Evolutionary conservation across 2,329 filamentous ascomycete species (phyloP).

Genomic region (Epichloe glyceriae): DNA sequence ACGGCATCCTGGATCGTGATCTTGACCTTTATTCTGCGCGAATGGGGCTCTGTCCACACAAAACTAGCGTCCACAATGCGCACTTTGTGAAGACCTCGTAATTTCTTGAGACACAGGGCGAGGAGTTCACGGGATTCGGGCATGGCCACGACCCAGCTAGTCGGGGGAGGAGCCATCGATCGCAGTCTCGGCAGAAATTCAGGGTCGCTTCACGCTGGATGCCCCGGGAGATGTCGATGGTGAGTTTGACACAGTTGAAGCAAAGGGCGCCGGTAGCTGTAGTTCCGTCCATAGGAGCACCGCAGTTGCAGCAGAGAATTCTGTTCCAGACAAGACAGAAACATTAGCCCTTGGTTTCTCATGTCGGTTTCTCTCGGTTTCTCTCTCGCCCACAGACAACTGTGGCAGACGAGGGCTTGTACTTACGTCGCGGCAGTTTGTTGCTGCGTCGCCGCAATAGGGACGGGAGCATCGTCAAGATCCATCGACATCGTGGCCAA

Average conservation of each 20-base stretch:
- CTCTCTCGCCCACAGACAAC: background rate
- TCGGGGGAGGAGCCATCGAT: slow-evolving; percentile 85
- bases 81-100: slow-evolving; percentile 77
- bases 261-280: slow-evolving; percentile 76
- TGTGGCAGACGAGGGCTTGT: background rate
- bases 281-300: slow-evolving; percentile 88
- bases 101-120: slow-evolving; percentile 78
- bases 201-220: slow-evolving; percentile 84
- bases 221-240: slow-evolving; percentile 81
- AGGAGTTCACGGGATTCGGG: slow-evolving; percentile 87
- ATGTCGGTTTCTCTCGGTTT: background rate
- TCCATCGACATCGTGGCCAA: slow-evolving; percentile 28
- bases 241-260: slow-evolving; percentile 90
- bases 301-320: slow-evolving; percentile 96
- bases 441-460: slow-evolving; percentile 20
- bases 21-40: slow-evolving; percentile 82
- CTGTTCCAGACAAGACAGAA: slow-evolving; percentile 10
- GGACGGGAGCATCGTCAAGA: slow-evolving; percentile 28
- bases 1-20: slow-evolving; percentile 74
- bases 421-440: slow-evolving; percentile 29
- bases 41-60: slow-evolving; percentile 97
- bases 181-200: slow-evolving; percentile 88
- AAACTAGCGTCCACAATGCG: slow-evolving; percentile 93
- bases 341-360: background rate
- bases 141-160: slow-evolving; percentile 70